Evolutionary conservation across 2,329 filamentous ascomycete genomes (phyloP).

Genomic region (Grosmannia penicillata): DNA sequence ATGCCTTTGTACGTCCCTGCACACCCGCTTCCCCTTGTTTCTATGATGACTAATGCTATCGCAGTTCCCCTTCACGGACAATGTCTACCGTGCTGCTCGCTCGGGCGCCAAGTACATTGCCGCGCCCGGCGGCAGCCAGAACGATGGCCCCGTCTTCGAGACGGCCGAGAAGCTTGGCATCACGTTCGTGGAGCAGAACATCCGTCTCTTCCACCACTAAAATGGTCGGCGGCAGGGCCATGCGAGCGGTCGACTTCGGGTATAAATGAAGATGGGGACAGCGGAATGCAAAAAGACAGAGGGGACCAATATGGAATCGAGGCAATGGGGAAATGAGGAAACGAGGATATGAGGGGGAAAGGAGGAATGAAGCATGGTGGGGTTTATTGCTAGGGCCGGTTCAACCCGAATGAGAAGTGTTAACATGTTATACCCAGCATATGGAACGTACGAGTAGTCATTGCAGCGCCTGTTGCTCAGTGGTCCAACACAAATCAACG

Average conservation of each 20-base stretch:
- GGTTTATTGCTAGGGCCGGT: not conserved
- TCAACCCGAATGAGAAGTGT: not conserved
- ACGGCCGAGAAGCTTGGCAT: constrained; percentile 87
- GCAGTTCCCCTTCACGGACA: constrained; percentile 96
- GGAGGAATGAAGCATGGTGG: not conserved
- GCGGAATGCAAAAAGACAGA: too few species aligned
- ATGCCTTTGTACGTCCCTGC: constrained; percentile 67
- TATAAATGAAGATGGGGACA: too few species aligned
- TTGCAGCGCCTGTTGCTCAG: too few species aligned
- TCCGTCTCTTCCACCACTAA: constrained; percentile 90
- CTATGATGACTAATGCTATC: too few species aligned
- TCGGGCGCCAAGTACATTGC: constrained; percentile 94
- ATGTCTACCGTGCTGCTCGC: constrained; percentile 79
- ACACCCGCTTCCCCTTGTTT: not conserved
- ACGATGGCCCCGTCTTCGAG: constrained; percentile 67
- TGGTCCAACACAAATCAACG: too few species aligned
- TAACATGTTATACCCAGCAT: not conserved
- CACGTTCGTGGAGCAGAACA: constrained; percentile 89
- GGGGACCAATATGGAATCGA: too few species aligned
- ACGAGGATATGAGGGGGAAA: not conserved
- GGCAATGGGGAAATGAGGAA: too few species aligned
- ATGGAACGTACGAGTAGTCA: too few species aligned
- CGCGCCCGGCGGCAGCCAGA: constrained; percentile 80
- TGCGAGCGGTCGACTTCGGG: too few species aligned
- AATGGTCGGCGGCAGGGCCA: not conserved